A percentile compares a stretch with the other conserved stretches of the same genome.
phyloP scores from a whole-genome alignment of 2,329 filamentous ascomycete genomes.

The Alternaria sp. region DNA sequence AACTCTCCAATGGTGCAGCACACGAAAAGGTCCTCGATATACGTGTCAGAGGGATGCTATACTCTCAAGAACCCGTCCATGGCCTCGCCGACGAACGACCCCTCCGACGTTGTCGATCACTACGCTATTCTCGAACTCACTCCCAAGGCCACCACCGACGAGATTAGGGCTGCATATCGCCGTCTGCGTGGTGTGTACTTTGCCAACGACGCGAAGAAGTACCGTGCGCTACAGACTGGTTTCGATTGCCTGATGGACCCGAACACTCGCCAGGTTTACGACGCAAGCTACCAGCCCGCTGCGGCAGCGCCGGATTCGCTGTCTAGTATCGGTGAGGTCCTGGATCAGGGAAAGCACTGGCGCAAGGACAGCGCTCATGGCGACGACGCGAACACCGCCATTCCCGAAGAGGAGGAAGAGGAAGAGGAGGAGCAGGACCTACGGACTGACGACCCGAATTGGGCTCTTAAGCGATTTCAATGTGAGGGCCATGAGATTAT shows the following conservation, averaged over 20 bases:
- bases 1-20: conserved; percentile 21
- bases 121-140: conserved; percentile 39
- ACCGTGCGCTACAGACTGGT: conserved; percentile 38
- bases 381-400: conserved; percentile 17
- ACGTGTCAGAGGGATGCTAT: conserved; percentile 32
- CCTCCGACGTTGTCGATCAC: conserved; percentile 35
- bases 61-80: conserved; percentile 27
- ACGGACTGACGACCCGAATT: conserved; percentile 33
- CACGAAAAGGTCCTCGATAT: conserved; percentile 33
- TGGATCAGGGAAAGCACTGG: conserved; percentile 28
- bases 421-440: conserved; percentile 22
- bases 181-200: conserved; percentile 39
- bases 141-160: conserved; percentile 32
- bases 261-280: conserved; percentile 37
- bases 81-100: conserved; percentile 23
- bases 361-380: conserved; percentile 32
- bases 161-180: conserved; percentile 40
- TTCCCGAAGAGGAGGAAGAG: conserved; percentile 28
- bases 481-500: conserved; percentile 21
- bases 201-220: conserved; percentile 34
- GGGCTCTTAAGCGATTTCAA: conserved; percentile 31
- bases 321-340: conserved; percentile 17
- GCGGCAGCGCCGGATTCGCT: conserved; percentile 6
- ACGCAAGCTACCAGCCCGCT: conserved; percentile 25
- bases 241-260: conserved; percentile 40